Base-by-base conservation (phyloP, 345 rosid species). In the Kernera saxatilis region DNA sequence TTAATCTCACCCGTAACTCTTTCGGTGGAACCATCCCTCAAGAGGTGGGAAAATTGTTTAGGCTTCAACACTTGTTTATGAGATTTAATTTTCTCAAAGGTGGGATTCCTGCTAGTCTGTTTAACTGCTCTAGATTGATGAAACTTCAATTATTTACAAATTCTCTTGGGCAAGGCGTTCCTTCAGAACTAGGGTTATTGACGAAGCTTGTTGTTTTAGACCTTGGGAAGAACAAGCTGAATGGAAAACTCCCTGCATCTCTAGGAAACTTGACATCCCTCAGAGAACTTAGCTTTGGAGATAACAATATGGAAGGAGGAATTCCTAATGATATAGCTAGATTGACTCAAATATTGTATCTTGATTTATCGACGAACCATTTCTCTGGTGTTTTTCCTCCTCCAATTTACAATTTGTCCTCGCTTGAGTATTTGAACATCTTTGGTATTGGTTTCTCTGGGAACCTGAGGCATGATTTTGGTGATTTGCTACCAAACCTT, bases 201-300 rank as follows among this genome's bases (percentile, higher is more conserved):
- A 35, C 33, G 0, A 51, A 50, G 11, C 69, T 71, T 23, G 3
- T 3, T 40, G 0, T 0, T 27, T 61, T 60, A 15, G 2, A 41
- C 11, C 45, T 70, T 25, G 14, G 18, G 3, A 2, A 0, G 22
- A 69, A 45, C 56, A 45, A 57, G 2, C 8, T 69, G 0, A 21
- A 2, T 8, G 74, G 74, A 3, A n/a, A 45, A 12, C 2, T 70
- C 7, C 49, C 59, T 14, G 5, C 23, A 10, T 70, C 74, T 46
- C 54, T 70, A 43, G 67, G 59, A 48, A 70, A 70, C 41, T 54
- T 69, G 23, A 69, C 73, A 48, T 46, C 39, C 0, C 46, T 70
- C 1, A 33, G 0, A 1, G 0, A 6, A 0, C n/a, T 44, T 13
- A 2, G 21, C 25, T 8, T 40, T 0, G 4, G 0, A 11, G 4